Evolutionary conservation across 2,329 filamentous ascomycete species (phyloP).

Genomic region (Neophaeococcomyces aloes): DNA sequence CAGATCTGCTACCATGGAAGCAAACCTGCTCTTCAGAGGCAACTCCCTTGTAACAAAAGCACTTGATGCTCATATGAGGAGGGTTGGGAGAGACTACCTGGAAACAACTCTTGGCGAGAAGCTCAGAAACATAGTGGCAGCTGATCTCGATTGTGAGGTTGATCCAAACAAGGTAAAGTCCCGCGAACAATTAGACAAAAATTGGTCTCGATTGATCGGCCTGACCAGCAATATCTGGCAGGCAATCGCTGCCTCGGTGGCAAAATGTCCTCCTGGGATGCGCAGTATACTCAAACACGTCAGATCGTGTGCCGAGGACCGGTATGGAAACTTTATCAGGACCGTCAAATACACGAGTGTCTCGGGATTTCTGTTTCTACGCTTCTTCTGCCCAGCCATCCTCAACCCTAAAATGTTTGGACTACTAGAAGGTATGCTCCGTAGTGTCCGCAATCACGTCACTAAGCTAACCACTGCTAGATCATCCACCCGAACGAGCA

Average conservation of each 20-base stretch:
- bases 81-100: conserved; percentile 83
- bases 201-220: conserved; percentile 67
- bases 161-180: conserved; percentile 68
- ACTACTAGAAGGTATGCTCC: conserved; percentile 54
- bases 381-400: conserved; percentile 94
- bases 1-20: conserved; percentile 61
- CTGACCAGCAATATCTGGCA: conserved; percentile 79
- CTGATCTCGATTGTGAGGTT: conserved; percentile 87
- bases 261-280: conserved; percentile 67
- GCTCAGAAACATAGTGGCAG: conserved; percentile 77
- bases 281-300: conserved; percentile 83
- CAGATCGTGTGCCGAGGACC: conserved; percentile 81
- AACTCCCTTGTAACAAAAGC: conserved; percentile 91
- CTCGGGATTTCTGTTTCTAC: conserved; percentile 84
- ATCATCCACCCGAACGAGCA: conserved; percentile 71
- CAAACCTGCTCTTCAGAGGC: conserved; percentile 87
- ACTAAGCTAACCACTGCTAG: conserved; percentile 32
- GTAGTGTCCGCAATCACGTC: conserved; percentile 1
- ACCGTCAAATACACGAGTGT: conserved; percentile 89
- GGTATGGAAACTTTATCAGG: conserved; percentile 83
- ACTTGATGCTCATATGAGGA: conserved; percentile 89
- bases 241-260: conserved; percentile 64
- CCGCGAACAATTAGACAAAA: conserved; percentile 63
- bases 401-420: conserved; percentile 91
- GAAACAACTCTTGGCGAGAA: conserved; percentile 79